Base-by-base conservation (phyloP, 371 early-diverging fungal species). In the Rhizopus stolonifer region DNA sequence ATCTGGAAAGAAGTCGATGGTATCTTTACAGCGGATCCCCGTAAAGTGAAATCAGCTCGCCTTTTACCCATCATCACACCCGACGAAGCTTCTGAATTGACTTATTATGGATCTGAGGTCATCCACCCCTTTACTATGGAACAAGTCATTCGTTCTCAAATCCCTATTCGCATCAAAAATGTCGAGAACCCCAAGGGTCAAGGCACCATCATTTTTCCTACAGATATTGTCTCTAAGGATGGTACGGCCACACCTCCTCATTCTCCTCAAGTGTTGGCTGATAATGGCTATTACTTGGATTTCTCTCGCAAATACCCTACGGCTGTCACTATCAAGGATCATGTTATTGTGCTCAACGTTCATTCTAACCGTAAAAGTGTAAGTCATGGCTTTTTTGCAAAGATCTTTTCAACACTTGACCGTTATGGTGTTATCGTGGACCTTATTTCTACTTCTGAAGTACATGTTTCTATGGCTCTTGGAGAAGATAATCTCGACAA, bases 1-100 rank as follows among this genome's bases (percentile, higher is more conserved):
- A 91, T 99, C 17, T 98, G 97, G 97, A 99, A 99, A 69, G 99
- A 99, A 58, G 99, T 99, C 3, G 98, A 98, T 60, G 99, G 99
- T 46, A 96, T 99, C 55, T 99, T 95, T 60, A 97, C 97, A 0
- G 98, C 98, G 0, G 99, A 99, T 64, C 99, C 99, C n/a, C 89
- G 96, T 48, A 96, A 96, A 56, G 96, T 92, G n/a, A 84, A 86
- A 29, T 64, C 74, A 6, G 99, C 99, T n/a, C 79, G 90, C 13
- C 78, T 96, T 33, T 82, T 99, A 29, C 81, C 88, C 15, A 83
- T 85, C 47, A 96, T 99, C 59, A 90, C 95, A 14, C 98, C 98
- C 13, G 98, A 98, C 67, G 99, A 99, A 69, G 99, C 97, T 0
- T 89, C 98, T n/a, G 99, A 99, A 71, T 73, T 97, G 65, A 98